Conservation (phyloP, 164 flowering plant genomes). For the Vitis cinerea region DNA sequence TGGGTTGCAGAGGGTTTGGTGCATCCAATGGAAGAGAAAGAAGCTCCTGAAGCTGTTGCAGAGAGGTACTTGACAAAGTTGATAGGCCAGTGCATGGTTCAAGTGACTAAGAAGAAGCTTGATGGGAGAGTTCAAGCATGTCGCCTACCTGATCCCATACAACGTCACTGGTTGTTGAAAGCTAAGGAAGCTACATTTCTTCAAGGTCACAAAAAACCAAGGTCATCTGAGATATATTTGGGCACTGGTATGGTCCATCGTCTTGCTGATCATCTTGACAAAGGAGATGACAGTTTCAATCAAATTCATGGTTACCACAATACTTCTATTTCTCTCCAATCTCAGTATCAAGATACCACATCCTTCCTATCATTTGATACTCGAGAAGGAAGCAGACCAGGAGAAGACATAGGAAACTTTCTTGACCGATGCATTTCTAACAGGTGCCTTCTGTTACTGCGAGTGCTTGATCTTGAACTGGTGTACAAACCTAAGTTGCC, state of each 20-base stretch:
- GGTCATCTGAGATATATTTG: neutral
- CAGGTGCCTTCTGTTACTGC: constrained; percentile 18
- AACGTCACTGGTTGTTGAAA: constrained; percentile 6
- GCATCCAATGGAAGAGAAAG: neutral
- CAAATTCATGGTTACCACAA: neutral
- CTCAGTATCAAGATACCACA: neutral
- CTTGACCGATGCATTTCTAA: neutral
- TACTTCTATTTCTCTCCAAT: neutral
- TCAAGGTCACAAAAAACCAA: neutral
- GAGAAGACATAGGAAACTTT: constrained; percentile 6
- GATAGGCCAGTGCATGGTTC: constrained; percentile 17
- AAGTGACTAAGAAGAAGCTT: constrained; percentile 15
- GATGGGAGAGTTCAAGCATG: constrained; percentile 30
- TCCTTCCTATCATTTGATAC: constrained; percentile 3
- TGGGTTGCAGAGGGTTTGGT: constrained; percentile 31
- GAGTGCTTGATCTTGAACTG: constrained; percentile 33
- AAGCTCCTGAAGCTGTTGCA: constrained; percentile 21
- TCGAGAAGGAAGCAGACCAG: constrained; percentile 8
- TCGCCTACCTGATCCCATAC: constrained; percentile 17
- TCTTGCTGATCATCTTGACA: neutral
- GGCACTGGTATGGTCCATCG: neutral
- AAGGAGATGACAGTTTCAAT: neutral
- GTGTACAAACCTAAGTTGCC: constrained; percentile 31
- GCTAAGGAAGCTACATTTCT: constrained; percentile 2
- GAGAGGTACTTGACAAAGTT: constrained; percentile 21